Percentiles rank a stretch among this genome's conserved stretches.
These are phyloP conservation scores for Solanum medicagineum DNA, from an alignment of 257 asterid genomes.

Conservation along the genomic window DNA sequence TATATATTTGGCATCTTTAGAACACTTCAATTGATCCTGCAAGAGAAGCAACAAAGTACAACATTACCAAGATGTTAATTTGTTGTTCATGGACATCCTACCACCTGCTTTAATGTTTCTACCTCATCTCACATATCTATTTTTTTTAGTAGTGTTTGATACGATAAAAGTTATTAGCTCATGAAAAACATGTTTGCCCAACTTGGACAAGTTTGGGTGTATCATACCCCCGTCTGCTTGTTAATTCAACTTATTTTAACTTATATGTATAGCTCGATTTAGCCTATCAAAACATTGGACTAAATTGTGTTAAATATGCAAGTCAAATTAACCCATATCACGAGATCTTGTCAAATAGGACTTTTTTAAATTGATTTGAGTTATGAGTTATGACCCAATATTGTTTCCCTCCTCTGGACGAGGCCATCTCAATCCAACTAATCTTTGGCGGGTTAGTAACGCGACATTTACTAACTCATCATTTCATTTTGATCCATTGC, in stretches of 20 bases:
- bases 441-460: not conserved
- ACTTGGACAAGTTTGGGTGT: not conserved
- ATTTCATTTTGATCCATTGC: not conserved
- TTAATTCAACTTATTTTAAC: no score
- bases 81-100: not conserved
- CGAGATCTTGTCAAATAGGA: no score
- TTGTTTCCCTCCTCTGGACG: no score
- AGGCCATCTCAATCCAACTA: not conserved
- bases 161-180: not conserved
- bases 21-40: not conserved
- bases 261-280: no score
- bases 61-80: not conserved
- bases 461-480: not conserved
- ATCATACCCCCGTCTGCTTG: no score
- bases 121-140: not conserved
- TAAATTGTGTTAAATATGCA: no score
- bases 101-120: not conserved
- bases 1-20: not conserved
- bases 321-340: no score
- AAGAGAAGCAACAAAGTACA: not conserved
- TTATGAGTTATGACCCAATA: not conserved
- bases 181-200: not conserved
- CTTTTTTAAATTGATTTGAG: no score
- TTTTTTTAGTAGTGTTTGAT: not conserved
- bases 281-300: no score